Evolutionary conservation across 2,329 filamentous ascomycete species (phyloP), one percentile per base, ranked within the genome.

Genomic region (Dactylonectria estremocensis): DNA sequence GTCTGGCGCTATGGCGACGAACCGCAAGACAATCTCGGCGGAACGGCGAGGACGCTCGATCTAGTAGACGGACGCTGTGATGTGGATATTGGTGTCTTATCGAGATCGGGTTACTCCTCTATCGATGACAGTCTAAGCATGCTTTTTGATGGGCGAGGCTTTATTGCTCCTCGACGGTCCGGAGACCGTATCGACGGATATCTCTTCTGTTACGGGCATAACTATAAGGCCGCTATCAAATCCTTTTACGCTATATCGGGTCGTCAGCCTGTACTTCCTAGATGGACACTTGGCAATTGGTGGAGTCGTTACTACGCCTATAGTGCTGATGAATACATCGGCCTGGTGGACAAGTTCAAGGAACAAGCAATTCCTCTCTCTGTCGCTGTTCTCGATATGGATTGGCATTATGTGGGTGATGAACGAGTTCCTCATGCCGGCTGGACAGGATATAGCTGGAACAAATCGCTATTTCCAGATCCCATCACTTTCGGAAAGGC

Each of bases 251-350:
- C 82, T 1, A 77, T 91, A 13, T 89, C 88, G 2, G 89, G 89
- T 3, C 81, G 80, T 24, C 87, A 89, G 69, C 88, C 89, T 3
- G 64, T 85, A 9, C 76, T 91, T 1, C 89, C 89, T 0, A 81
- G 89, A 16, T 91, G 86, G 82, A 83, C 87, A 0, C 79, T 91
- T 40, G 89, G 89, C 0, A 91, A 91, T 69, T 92, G 90, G 89
- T 91, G 89, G 89, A 89, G 86, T 52, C 82, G 90, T 6, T 91
- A 91, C 75, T 86, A 91, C 72, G 83, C 83, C 2, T 92, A 91
- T 73, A 81, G 80, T 0, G 82, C 84, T 33, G 80, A 85, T 2
- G 86, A 89, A 70, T 91, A 91, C 71, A 67, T 90, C 3, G 77
- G 79, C 14, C 80, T 92, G 14, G 87, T 91, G 82, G 86, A 89